Evolutionary conservation across 495 filamentous ascomycete genomes (phyloP).

Genomic region (Xylona heveae): DNA sequence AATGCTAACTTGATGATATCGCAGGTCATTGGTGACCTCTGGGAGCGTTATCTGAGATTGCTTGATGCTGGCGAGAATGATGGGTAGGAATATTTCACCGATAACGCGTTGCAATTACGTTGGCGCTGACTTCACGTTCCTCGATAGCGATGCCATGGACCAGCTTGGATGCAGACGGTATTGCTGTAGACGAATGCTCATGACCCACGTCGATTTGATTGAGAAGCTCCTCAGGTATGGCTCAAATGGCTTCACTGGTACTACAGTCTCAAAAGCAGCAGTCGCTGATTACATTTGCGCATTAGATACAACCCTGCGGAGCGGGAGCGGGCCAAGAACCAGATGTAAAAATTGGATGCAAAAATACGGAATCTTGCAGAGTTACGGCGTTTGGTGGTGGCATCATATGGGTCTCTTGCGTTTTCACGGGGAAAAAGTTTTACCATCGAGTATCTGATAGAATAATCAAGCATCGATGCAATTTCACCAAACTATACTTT

Average conservation of each 20-base stretch:
- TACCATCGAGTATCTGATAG: too few species aligned
- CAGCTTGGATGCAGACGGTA: slow-evolving; percentile 81
- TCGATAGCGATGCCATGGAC: slow-evolving; percentile 71
- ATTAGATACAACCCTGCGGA: slow-evolving; percentile 11
- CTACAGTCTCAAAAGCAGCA: not conserved
- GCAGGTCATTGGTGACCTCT: slow-evolving; percentile 88
- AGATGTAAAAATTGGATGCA: too few species aligned
- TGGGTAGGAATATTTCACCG: slow-evolving; percentile 34
- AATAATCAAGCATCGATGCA: too few species aligned
- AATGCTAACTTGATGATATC: slow-evolving; percentile 8
- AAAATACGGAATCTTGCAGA: too few species aligned
- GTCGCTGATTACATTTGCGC: not conserved
- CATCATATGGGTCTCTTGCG: too few species aligned
- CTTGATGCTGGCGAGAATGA: slow-evolving; percentile 58
- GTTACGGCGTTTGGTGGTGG: too few species aligned
- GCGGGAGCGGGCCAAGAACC: slow-evolving; percentile 5
- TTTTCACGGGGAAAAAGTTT: too few species aligned
- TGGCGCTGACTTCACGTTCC: too few species aligned
- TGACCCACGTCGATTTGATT: slow-evolving; percentile 99
- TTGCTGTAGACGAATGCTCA: slow-evolving; percentile 95
- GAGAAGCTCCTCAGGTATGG: slow-evolving; percentile 89
- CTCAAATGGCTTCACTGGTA: too few species aligned
- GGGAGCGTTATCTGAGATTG: slow-evolving; percentile 79
- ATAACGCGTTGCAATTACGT: too few species aligned
- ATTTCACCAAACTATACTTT: too few species aligned